Percentiles rank a stretch among this genome's conserved stretches.
These are phyloP conservation scores for Acer saccharum DNA, from an alignment of 345 rosid species.

Conservation along the genomic window DNA sequence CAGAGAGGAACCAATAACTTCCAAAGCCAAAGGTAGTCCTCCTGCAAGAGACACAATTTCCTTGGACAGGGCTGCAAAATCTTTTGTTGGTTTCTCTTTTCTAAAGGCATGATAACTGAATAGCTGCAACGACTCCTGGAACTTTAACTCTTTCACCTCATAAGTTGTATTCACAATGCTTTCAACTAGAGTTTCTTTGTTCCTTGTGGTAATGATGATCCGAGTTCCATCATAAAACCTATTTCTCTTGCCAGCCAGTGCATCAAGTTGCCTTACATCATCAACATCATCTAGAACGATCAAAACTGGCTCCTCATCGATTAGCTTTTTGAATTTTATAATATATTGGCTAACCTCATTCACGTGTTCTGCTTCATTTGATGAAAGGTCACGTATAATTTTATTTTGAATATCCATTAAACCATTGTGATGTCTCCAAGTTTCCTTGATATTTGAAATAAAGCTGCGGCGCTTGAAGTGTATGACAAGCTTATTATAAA, in stretches of 20 bases:
- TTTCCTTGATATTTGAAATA: constrained; percentile 37
- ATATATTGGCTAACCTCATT: constrained; percentile 28
- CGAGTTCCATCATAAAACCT: constrained; percentile 57
- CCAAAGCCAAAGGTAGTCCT: constrained; percentile 60
- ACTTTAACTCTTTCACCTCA: constrained; percentile 51
- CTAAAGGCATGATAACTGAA: constrained; percentile 65
- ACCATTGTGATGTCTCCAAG: constrained; percentile 23
- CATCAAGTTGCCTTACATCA: constrained; percentile 39
- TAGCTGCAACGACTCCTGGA: constrained; percentile 39
- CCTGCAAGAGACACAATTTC: constrained; percentile 51
- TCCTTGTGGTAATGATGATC: constrained; percentile 66
- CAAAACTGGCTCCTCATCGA: constrained; percentile 38
- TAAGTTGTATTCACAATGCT: constrained; percentile 29
- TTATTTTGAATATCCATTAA: constrained; percentile 41
- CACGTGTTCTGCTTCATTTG: background rate
- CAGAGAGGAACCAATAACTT: constrained; percentile 69
- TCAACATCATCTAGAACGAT: constrained; percentile 67
- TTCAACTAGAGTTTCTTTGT: constrained; percentile 31
- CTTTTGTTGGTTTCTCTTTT: constrained; percentile 46
- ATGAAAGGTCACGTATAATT: constrained; percentile 33
- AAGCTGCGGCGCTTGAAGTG: constrained; percentile 34
- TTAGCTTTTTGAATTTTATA: constrained; percentile 18
- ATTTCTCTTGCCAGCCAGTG: constrained; percentile 41
- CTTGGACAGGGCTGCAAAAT: constrained; percentile 29
- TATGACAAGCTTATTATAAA: constrained; percentile 34